These are phyloP conservation scores for Saksenaea oblongispora DNA, from an alignment of 371 early-diverging fungal species.

Conservation along the genomic window DNA sequence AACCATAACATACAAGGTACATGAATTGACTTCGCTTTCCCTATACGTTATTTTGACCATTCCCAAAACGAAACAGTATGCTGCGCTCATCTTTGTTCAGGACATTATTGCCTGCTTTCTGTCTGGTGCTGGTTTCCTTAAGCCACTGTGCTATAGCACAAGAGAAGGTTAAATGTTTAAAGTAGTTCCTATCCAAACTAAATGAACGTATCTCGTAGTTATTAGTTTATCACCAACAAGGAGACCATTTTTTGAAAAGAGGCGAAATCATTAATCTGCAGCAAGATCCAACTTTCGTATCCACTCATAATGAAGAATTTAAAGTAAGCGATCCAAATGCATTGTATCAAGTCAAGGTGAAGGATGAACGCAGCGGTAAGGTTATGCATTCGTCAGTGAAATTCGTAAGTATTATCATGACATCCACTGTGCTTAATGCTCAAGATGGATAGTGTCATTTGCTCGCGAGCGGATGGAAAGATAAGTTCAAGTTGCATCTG, in stretches of 20 bases:
- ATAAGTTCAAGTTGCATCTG: slow-evolving; percentile 22
- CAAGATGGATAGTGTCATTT: slow-evolving; percentile 18
- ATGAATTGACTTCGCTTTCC: no score
- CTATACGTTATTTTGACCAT: neutral
- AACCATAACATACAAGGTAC: no score
- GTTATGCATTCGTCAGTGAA: slow-evolving; percentile 5
- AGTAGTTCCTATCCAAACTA: neutral
- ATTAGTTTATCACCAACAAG: slow-evolving; percentile 22
- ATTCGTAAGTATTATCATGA: slow-evolving; percentile 1
- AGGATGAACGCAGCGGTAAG: slow-evolving; percentile 16
- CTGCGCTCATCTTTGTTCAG: neutral
- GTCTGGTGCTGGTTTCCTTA: neutral
- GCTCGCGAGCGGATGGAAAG: slow-evolving; percentile 15
- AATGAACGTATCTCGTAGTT: neutral
- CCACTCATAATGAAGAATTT: neutral
- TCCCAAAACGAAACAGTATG: neutral
- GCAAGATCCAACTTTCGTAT: slow-evolving; percentile 8
- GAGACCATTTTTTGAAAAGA: slow-evolving; percentile 20
- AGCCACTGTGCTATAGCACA: neutral
- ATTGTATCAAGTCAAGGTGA: slow-evolving; percentile 25
- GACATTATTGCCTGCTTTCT: neutral
- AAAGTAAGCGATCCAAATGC: neutral
- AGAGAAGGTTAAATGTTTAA: neutral
- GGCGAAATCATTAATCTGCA: slow-evolving; percentile 23
- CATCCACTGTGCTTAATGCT: neutral